Evolutionary conservation across 495 filamentous ascomycete species (phyloP), one percentile per base, ranked within the genome.

Genomic region (Xylaria acuta): DNA sequence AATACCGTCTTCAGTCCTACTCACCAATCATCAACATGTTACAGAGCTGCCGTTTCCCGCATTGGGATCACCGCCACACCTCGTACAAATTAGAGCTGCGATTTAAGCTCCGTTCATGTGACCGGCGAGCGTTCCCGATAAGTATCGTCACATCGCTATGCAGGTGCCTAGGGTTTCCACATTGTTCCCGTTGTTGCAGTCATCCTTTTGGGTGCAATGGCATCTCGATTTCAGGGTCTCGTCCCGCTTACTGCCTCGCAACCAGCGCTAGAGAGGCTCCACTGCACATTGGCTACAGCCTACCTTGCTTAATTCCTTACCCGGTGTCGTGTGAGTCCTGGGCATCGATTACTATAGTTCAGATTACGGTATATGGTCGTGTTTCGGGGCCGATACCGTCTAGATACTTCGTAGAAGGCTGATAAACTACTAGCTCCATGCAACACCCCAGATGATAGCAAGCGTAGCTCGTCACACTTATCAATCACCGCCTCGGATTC

Each of bases 1-100:
- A 71, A 66, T 66, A 66, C 60, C 47, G 25, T 43, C 67, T 69
- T 62, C 27, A 62, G 67, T 14, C 18, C 67, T 49, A n/a, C 56
- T 54, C 56, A 22, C 67, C 67, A 69, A 69, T 69, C 67, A 69
- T 30, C 67, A 47, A 32, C 67, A 47, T 60, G 67, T 34, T 58
- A 43, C 66, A 32, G 38, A 43, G n/a, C 36, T 30, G n/a, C n/a
- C 34, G 60, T 60, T 49, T 69, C 67, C 67, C 67, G 53, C 30
- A 69, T 69, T 69, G 67, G 67, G 67, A 71, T 66, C 60, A 16
- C 27, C 54, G 43, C 25, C 47, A 49, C 41, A 34, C 66, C 49
- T n/a, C 22, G 43, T 25, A 18, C 43, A 20, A n/a, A 9, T 22
- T 45, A 27, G 38, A 8, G 3, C 38, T 64, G 58, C 58, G 58